Evolutionary conservation across 768 basidiomycete genomes (phyloP).

Genomic region (Clathrus columnatus): DNA sequence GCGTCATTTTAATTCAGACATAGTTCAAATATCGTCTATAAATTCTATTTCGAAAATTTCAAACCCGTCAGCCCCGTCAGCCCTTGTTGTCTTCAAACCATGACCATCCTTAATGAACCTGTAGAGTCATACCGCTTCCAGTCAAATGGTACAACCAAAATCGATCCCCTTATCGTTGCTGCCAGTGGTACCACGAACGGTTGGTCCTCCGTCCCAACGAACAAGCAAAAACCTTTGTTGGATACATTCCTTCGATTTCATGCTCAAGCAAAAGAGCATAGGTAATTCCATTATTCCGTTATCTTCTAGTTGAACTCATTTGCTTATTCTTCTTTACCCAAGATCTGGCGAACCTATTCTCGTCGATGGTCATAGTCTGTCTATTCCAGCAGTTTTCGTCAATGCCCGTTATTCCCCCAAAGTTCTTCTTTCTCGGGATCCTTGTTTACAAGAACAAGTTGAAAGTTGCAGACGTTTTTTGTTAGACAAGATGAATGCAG

Average conservation of each 20-base stretch:
- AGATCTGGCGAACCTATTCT: slow-evolving; percentile 44
- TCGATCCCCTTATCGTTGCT: no score
- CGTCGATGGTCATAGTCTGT: slow-evolving; percentile 62
- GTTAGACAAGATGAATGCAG: slow-evolving; percentile 53
- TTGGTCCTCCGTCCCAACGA: neutral
- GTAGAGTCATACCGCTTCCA: neutral
- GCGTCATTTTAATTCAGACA: no score
- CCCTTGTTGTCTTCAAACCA: neutral
- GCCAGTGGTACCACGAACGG: no score
- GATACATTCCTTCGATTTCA: slow-evolving; percentile 7
- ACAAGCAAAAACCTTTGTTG: neutral
- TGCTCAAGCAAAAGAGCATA: neutral
- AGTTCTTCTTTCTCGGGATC: slow-evolving; percentile 43
- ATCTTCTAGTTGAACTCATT: neutral
- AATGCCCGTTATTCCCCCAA: slow-evolving; percentile 45
- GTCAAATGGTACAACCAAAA: neutral
- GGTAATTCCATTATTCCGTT: neutral
- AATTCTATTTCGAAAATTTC: no score
- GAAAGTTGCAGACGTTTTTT: slow-evolving; percentile 58
- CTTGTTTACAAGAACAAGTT: slow-evolving; percentile 41
- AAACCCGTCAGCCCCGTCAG: neutral
- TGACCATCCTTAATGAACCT: neutral
- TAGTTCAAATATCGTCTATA: no score
- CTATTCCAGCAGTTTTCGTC: slow-evolving; percentile 72
- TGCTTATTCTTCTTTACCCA: neutral